Evolutionary conservation across 148 eudicot species (phyloP).

Genomic region (Simmondsia chinensis): DNA sequence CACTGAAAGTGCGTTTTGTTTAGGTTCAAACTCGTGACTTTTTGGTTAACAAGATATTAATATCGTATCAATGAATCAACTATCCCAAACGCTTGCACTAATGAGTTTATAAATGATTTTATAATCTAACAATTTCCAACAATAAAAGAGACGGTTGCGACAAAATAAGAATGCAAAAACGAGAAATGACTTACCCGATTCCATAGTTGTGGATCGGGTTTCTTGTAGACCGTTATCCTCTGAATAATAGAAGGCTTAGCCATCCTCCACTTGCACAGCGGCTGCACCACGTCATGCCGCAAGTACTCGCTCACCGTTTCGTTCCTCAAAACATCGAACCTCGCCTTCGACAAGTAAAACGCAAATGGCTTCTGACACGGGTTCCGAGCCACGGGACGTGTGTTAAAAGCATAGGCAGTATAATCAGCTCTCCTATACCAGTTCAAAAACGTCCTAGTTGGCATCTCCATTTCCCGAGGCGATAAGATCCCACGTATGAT

Average conservation of each 20-base stretch:
- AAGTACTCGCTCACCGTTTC: constrained; percentile 58
- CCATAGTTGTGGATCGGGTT: constrained; percentile 75
- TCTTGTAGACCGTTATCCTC: constrained; percentile 47
- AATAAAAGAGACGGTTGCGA: background rate
- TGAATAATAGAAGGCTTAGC: constrained; percentile 44
- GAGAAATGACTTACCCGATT: constrained; percentile 48
- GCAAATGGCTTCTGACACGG: constrained; percentile 83
- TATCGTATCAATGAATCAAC: too few species aligned
- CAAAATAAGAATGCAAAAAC: constrained; percentile 1
- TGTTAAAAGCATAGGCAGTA: constrained; percentile 82
- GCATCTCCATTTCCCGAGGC: constrained; percentile 88
- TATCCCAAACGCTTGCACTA: too few species aligned
- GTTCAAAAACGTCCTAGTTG: constrained; percentile 85
- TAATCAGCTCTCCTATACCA: constrained; percentile 85
- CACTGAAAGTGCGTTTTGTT: too few species aligned
- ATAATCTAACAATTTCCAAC: background rate
- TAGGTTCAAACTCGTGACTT: too few species aligned
- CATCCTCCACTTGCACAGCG: constrained; percentile 62
- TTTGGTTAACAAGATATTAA: too few species aligned
- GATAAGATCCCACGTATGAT: constrained; percentile 67
- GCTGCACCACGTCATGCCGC: constrained; percentile 45
- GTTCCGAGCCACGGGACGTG: constrained; percentile 64
- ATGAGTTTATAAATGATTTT: too few species aligned
- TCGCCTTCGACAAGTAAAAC: constrained; percentile 49
- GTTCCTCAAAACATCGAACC: constrained; percentile 24